Evolutionary conservation across 176 grass and related monocot genomes (phyloP).

Genomic region (Oryza officinalis): DNA sequence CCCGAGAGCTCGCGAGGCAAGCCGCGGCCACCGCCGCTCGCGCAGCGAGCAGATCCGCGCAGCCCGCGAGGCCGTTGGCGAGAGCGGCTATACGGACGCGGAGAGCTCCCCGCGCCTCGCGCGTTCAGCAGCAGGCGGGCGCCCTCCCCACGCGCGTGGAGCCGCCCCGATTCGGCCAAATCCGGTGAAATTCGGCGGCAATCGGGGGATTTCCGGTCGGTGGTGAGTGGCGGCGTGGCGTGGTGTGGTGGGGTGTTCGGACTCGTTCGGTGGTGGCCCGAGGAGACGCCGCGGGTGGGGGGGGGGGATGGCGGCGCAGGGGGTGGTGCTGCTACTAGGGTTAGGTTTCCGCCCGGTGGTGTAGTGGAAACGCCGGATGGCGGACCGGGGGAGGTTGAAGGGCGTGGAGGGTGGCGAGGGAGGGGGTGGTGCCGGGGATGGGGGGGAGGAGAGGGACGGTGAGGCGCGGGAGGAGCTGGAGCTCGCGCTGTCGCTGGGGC

Average conservation of each 20-base stretch:
- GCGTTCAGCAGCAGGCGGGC: not conserved
- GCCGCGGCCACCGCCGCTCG: constrained; percentile 28
- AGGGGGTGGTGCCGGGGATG: constrained; percentile 17
- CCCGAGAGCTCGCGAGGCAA: constrained; percentile 27
- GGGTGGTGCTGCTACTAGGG: constrained; percentile 34
- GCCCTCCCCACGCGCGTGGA: not conserved
- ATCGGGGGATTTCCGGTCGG: not conserved
- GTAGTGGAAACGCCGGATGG: constrained; percentile 36
- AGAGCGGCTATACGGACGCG: constrained; percentile 25
- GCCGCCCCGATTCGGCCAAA: constrained; percentile 17
- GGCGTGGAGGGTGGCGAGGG: constrained; percentile 47
- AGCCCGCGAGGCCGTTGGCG: not conserved
- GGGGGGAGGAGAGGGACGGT: constrained; percentile 37
- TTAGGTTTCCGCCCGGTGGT: constrained; percentile 31
- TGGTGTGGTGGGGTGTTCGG: not conserved
- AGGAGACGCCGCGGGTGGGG: not conserved
- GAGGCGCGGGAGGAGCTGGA: constrained; percentile 46
- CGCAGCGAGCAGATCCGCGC: constrained; percentile 44
- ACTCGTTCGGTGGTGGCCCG: not conserved
- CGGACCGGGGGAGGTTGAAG: constrained; percentile 72
- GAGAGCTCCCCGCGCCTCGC: not conserved
- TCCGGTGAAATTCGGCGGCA: constrained; percentile 28
- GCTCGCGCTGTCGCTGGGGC: constrained; percentile 52
- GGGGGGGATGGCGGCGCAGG: constrained; percentile 12
- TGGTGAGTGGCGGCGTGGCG: not conserved